Base-by-base conservation (phyloP, 2,329 filamentous ascomycete species). In the Sporothrix pallida region DNA sequence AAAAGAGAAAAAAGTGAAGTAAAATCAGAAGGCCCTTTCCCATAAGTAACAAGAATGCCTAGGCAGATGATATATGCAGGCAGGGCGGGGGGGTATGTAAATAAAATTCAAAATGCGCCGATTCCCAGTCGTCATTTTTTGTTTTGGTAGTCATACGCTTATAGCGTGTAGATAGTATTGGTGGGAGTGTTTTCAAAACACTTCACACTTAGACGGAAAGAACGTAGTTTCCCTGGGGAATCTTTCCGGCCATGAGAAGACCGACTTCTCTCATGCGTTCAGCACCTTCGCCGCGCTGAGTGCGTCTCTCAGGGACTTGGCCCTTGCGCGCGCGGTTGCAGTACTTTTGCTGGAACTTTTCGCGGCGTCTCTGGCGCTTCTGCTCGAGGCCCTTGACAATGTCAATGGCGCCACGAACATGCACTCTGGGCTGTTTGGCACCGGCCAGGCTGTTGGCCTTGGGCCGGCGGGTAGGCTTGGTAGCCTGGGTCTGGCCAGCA, bases 311-410 rank as follows among this genome's bases (percentile, higher is more conserved):
- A 3, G 84, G 83, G 26, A 88, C 85, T 77, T 89, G 87, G 13
- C 88, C 88, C 79, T 94, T 94, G 76, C 91, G 90, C 73, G 91
- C 91, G 78, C 94, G 93, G 80, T 94, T 91, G 84, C 93, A 97
- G 80, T 95, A 92, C 81, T 97, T 96, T 79, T 95, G 92, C 80
- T 93, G 92, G 79, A 94, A 92, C 83, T 98, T 97, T 83, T 98
- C 95, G 83, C 92, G 94, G 78, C 96, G 92, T 76, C 96, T 91
- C 84, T 96, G 93, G 37, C 95, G 92, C 85, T 97, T 98, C 83
- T 93, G 92, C 84, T 99, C 96, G 0, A 99, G 88, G 9, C 96
- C 96, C 82, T 97, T 97, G 82, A 98, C 93, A 75, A 98, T 99
- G 82, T 98, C 96, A 77, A 99, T 97, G 50, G 96, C 95, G n/a